Evolutionary conservation across 768 basidiomycete genomes (phyloP).

Genomic region (Lentinula detonsa): DNA sequence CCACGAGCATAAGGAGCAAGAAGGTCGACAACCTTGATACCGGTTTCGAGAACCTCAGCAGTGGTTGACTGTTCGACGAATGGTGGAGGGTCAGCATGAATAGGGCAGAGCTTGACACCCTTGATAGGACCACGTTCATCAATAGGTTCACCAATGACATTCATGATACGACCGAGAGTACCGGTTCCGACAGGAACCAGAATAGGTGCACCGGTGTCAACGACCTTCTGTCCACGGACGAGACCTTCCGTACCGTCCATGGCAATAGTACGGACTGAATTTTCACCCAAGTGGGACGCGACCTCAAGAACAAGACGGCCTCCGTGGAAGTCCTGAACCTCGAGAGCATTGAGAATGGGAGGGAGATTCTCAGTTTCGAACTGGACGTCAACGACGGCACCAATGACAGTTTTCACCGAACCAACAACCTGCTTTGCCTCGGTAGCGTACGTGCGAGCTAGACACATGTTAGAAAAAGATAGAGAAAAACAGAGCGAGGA

Average conservation of each 20-base stretch:
- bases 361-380: slow-evolving; percentile 94
- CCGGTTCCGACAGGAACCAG: slow-evolving; percentile 92
- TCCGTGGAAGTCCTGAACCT: slow-evolving; percentile 91
- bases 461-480: slow-evolving; percentile 14
- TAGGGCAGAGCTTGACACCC: slow-evolving; percentile 86
- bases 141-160: slow-evolving; percentile 99
- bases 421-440: slow-evolving; percentile 74
- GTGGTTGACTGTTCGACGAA: slow-evolving; percentile 99
- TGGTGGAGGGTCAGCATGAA: slow-evolving; percentile 94
- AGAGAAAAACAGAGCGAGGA: slow-evolving; percentile 10
- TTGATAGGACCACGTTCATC: slow-evolving; percentile 99
- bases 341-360: slow-evolving; percentile 97
- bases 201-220: slow-evolving; percentile 97
- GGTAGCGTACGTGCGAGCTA: slow-evolving; percentile 86
- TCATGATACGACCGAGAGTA: slow-evolving; percentile 99
- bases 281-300: slow-evolving; percentile 97
- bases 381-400: slow-evolving; percentile 99
- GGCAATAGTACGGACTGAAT: slow-evolving; percentile 98
- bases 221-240: slow-evolving; percentile 94
- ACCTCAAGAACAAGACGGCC: slow-evolving; percentile 99
- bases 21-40: slow-evolving; percentile 99
- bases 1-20: slow-evolving; percentile 99
- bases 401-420: slow-evolving; percentile 96
- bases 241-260: slow-evolving; percentile 99
- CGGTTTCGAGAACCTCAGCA: slow-evolving; percentile 98